Percentiles rank a stretch among this genome's conserved stretches.
Evolutionary conservation across 305 asterid genomes (phyloP).

Genomic region (Rubia balearica): DNA sequence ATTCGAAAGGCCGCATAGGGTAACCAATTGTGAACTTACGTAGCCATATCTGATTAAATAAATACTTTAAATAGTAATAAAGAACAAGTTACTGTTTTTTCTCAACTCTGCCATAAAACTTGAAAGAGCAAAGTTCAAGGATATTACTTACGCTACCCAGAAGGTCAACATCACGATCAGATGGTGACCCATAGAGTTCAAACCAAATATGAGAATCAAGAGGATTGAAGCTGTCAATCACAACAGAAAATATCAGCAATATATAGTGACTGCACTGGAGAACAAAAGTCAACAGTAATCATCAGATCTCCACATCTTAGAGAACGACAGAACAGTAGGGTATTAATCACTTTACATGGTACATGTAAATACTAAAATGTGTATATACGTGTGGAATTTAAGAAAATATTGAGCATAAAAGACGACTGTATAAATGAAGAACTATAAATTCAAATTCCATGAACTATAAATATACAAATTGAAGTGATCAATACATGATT

Average conservation of each 20-base stretch:
- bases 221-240: constrained; percentile 76
- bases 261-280: not conserved
- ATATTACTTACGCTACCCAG: constrained; percentile 74
- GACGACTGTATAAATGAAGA: not conserved
- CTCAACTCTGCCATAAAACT: not conserved
- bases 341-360: not conserved
- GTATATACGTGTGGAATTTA: not conserved
- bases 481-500: not conserved
- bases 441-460: not conserved
- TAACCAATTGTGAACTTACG: not conserved
- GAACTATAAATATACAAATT: too few species aligned
- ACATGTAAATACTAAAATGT: not conserved
- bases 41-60: not conserved
- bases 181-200: constrained; percentile 81
- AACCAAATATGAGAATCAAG: constrained; percentile 92
- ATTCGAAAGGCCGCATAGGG: not conserved
- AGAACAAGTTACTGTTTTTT: not conserved
- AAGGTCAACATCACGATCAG: constrained; percentile 89
- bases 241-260: constrained; percentile 13
- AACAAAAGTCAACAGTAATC: not conserved
- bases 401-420: not conserved
- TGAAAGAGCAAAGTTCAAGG: constrained; percentile 16
- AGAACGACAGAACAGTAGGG: not conserved
- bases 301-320: not conserved
- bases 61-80: not conserved